Evolutionary conservation across 306 rosid species (phyloP).

Genomic region (Mimosa bimucronata): DNA sequence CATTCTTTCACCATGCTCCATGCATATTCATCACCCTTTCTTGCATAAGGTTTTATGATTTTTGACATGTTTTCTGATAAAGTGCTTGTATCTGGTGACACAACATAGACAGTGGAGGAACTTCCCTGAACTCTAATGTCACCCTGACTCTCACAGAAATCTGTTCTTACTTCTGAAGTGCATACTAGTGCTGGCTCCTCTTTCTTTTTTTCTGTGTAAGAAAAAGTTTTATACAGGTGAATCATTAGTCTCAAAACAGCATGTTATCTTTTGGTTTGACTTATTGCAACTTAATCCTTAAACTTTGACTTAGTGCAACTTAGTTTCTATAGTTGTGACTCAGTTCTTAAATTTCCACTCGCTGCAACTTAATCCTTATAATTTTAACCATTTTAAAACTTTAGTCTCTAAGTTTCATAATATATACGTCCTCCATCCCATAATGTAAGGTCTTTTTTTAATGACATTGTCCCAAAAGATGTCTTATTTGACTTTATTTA

Average conservation of each 20-base stretch:
- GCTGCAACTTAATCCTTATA: too few relatives aligned
- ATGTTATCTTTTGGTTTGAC: too few relatives aligned
- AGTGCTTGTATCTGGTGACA: conserved; percentile 39
- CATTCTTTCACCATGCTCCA: conserved; percentile 62
- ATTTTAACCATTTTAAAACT: too few relatives aligned
- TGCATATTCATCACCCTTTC: conserved; percentile 59
- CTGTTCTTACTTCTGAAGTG: conserved; percentile 57
- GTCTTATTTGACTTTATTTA: too few relatives aligned
- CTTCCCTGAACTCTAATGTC: conserved; percentile 58
- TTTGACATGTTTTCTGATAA: conserved; percentile 49
- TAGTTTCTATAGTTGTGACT: too few relatives aligned
- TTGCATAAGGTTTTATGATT: conserved; percentile 78
- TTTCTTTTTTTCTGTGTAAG: conserved; percentile 36
- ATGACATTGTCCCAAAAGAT: too few relatives aligned
- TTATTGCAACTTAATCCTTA: too few relatives aligned
- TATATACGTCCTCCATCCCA: too few relatives aligned
- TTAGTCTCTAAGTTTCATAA: too few relatives aligned
- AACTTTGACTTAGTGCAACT: too few relatives aligned
- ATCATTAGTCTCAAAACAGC: conserved; percentile 2
- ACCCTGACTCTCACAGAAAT: conserved; percentile 60
- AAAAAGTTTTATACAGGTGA: not conserved
- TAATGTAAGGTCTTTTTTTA: too few relatives aligned
- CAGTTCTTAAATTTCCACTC: too few relatives aligned
- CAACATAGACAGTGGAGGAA: conserved; percentile 55
- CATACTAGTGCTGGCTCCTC: conserved; percentile 45